Conservation (phyloP, 164 flowering plant genomes). For the Macadamia integrifolia region DNA sequence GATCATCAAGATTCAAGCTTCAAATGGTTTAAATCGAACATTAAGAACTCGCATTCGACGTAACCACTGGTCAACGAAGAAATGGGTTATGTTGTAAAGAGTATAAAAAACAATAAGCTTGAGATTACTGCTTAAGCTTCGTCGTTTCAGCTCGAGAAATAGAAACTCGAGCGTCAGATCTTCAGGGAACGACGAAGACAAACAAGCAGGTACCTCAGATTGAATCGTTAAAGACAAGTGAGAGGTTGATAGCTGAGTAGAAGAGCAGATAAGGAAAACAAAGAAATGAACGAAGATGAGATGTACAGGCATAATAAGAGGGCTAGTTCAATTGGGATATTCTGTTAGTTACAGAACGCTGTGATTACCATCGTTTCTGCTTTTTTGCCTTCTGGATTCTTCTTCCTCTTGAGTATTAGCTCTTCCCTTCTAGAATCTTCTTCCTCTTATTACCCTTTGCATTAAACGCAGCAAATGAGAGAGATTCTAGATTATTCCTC, state of each 20-base stretch:
- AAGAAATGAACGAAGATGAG: conserved; percentile 7
- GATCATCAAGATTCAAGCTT: conserved; percentile 6
- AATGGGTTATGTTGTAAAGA: conserved; percentile 2
- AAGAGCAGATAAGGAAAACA: conserved; percentile 10
- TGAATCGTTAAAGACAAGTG: background rate
- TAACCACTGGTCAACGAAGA: conserved; percentile 14
- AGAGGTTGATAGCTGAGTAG: conserved; percentile 1
- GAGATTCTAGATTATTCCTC: too few relatives aligned
- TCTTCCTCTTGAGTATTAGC: too few relatives aligned
- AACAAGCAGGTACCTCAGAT: background rate
- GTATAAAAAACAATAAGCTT: conserved; percentile 3
- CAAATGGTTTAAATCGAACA: conserved; percentile 19
- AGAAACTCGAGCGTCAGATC: conserved; percentile 4
- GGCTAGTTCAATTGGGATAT: too few relatives aligned
- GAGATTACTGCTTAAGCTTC: background rate
- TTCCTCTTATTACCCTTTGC: too few relatives aligned
- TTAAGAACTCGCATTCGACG: conserved; percentile 15
- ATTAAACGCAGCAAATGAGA: too few relatives aligned
- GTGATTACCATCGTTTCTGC: too few relatives aligned
- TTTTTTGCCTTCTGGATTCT: too few relatives aligned
- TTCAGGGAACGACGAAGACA: background rate
- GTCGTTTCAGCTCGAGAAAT: conserved; percentile 14
- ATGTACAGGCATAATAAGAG: too few relatives aligned
- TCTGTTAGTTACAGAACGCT: too few relatives aligned
- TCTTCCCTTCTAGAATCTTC: too few relatives aligned